Evolutionary conservation across 139 green algal genomes (phyloP).

Genomic region (Dunaliella primolecta): DNA sequence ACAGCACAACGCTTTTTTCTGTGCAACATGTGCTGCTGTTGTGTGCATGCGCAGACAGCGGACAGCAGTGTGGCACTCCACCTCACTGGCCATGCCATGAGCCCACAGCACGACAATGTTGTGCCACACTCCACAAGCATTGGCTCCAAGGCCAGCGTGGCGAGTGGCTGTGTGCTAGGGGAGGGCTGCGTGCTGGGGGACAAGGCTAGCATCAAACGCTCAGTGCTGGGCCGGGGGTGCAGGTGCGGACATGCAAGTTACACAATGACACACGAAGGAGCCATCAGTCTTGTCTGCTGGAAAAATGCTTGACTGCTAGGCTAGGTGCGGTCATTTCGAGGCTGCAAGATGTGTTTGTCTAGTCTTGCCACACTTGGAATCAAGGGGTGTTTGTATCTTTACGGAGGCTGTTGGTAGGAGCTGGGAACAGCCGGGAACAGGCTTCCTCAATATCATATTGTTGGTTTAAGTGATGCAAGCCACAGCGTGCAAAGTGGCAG

Average conservation of each 20-base stretch:
- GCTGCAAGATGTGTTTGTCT: too few species aligned
- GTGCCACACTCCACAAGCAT: constrained; percentile 48
- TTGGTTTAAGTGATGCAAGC: too few species aligned
- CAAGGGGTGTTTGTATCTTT: too few species aligned
- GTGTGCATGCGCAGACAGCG: constrained; percentile 49
- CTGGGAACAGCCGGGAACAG: too few species aligned
- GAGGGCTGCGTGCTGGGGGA: constrained; percentile 69
- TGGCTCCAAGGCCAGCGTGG: constrained; percentile 68
- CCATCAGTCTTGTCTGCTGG: too few species aligned
- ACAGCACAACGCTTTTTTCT: constrained; percentile 72
- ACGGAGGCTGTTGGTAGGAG: too few species aligned
- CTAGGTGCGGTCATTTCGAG: too few species aligned
- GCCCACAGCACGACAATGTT: constrained; percentile 66
- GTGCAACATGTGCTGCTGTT: too few species aligned
- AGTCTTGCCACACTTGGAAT: too few species aligned
- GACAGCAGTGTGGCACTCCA: constrained; percentile 46
- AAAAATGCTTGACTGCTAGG: too few species aligned
- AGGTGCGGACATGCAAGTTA: constrained; percentile 30
- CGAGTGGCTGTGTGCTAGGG: constrained; percentile 68
- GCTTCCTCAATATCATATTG: too few species aligned
- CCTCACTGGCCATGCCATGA: constrained; percentile 25
- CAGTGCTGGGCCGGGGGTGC: constrained; percentile 70
- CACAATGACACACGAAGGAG: background rate
- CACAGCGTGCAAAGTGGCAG: too few species aligned
- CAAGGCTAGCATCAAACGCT: constrained; percentile 83